Conservation (phyloP, 495 filamentous ascomycete species). For the Hyaloscypha finlandica region DNA sequence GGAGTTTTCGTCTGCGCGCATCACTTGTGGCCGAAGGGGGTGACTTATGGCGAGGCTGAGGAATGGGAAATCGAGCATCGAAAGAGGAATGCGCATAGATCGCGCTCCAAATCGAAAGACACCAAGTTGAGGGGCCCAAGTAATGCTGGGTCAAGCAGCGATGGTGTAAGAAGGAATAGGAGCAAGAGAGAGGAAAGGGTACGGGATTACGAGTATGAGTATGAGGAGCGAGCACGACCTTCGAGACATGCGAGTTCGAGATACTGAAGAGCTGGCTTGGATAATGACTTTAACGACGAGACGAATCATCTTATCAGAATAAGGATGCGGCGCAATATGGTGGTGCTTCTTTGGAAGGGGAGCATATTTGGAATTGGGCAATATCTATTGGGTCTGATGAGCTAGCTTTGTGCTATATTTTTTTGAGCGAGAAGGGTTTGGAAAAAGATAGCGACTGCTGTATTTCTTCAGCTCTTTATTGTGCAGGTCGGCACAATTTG, state of each 20-base stretch:
- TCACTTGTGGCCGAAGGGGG: constrained; percentile 29
- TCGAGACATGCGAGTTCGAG: constrained; percentile 13
- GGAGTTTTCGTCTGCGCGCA: constrained; percentile 26
- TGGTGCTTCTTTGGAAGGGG: not conserved
- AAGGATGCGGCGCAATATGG: not conserved
- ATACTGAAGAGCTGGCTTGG: constrained; percentile 3
- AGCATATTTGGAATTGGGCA: not conserved
- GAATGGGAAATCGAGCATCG: constrained; percentile 26
- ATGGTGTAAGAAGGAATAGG: constrained; percentile 1
- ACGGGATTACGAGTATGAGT: constrained; percentile 1
- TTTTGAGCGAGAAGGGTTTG: too few species aligned
- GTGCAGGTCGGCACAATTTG: too few species aligned
- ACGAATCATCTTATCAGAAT: not conserved
- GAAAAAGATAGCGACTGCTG: too few species aligned
- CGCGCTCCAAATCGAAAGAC: constrained; percentile 12
- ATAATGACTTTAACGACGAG: not conserved
- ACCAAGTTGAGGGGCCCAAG: not conserved
- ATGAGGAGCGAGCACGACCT: constrained; percentile 11
- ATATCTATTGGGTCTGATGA: too few species aligned
- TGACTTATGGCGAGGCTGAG: constrained; percentile 28
- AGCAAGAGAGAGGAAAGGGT: constrained; percentile 9
- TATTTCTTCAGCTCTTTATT: too few species aligned
- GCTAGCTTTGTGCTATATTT: too few species aligned
- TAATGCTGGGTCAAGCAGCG: constrained; percentile 6
- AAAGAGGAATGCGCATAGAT: constrained; percentile 13